Evolutionary conservation across 2,329 filamentous ascomycete species (phyloP), one percentile per base, ranked within the genome.

Genomic region (Pseudogymnoascus verrucosus): DNA sequence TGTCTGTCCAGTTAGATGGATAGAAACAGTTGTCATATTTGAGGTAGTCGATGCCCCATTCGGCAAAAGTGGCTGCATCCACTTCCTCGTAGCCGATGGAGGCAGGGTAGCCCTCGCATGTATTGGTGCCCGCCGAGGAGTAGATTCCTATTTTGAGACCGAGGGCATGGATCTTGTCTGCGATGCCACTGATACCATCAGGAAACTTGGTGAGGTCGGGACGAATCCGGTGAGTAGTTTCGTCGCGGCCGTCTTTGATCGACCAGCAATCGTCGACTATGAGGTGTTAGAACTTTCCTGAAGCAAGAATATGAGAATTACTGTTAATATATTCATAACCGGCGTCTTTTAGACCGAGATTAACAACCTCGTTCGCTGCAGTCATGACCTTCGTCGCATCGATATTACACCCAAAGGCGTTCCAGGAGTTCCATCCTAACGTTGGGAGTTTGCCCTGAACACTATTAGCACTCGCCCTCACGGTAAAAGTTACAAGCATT

Each of bases 141-240:
- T 89, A 89, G 64, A 89, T 86, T 0, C 86, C 86, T 8, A 87
- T 74, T 70, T 88, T 88, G 51, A 89, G 69, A 1, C 83, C 84
- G 66, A 84, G 69, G 1, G 68, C 73, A 65, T 88, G 85, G 19
- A 88, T 77, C 64, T 81, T 70, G 23, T 80, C 73, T 1, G 83
- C 84, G 1, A 82, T 71, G 0, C 79, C 78, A 7, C 76, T 77
- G 65, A 89, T 85, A 0, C 85, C 86, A 16, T 78, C 74, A 0
- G 86, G 85, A 64, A 88, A 89, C 64, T 79, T 82, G 2, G 67
- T 70, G 0, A 73, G 71, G 67, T 85, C 79, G 0, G 79, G 76
- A 3, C 80, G 71, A 4, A 84, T 76, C 42, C 79, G 73, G 1
- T 75, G 68, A 0, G 77, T 82, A 4, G 64, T 71, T n/a, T 69